These are phyloP conservation scores for Geotrichum histeridarum DNA, from an alignment of 1,139 yeast genomes.

Conservation along the genomic window DNA sequence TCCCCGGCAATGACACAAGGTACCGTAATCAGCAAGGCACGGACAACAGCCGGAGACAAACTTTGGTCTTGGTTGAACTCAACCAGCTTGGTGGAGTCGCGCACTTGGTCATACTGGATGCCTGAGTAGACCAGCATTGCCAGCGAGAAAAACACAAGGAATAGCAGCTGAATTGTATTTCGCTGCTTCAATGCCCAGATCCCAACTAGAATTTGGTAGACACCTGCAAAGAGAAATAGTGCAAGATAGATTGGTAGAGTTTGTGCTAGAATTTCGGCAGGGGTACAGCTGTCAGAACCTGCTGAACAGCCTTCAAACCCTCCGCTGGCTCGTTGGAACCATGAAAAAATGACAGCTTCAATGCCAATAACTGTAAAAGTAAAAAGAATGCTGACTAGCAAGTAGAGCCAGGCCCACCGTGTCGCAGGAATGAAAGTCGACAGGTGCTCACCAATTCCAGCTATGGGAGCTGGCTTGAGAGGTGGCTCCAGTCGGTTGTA, in stretches of 20 bases:
- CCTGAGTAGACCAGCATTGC: slow-evolving; percentile 51
- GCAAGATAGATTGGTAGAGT: slow-evolving; percentile 41
- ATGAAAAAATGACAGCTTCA: slow-evolving; percentile 17
- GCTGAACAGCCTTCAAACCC: slow-evolving; percentile 32
- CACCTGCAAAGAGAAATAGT: slow-evolving; percentile 44
- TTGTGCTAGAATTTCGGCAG: slow-evolving; percentile 27
- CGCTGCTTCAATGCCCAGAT: slow-evolving; percentile 43
- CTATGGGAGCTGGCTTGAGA: not conserved
- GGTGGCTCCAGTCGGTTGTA: slow-evolving; percentile 4
- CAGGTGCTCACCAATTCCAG: not conserved
- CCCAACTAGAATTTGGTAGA: slow-evolving; percentile 43
- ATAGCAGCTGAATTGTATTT: slow-evolving; percentile 42
- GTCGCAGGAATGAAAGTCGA: slow-evolving; percentile 9
- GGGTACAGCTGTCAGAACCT: slow-evolving; percentile 22
- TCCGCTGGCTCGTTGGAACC: slow-evolving; percentile 30
- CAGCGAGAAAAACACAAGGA: slow-evolving; percentile 45
- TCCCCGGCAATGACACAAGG: slow-evolving; percentile 46
- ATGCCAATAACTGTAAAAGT: slow-evolving; percentile 12
- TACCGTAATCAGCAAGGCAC: slow-evolving; percentile 45
- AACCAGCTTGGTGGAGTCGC: slow-evolving; percentile 31
- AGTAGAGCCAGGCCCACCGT: slow-evolving; percentile 15
- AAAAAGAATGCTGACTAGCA: slow-evolving; percentile 10
- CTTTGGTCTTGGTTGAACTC: slow-evolving; percentile 1
- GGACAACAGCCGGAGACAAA: slow-evolving; percentile 3
- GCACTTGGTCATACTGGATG: slow-evolving; percentile 47